Conservation (phyloP, 768 basidiomycete genomes). For the Termitomyces bulborhizus region DNA sequence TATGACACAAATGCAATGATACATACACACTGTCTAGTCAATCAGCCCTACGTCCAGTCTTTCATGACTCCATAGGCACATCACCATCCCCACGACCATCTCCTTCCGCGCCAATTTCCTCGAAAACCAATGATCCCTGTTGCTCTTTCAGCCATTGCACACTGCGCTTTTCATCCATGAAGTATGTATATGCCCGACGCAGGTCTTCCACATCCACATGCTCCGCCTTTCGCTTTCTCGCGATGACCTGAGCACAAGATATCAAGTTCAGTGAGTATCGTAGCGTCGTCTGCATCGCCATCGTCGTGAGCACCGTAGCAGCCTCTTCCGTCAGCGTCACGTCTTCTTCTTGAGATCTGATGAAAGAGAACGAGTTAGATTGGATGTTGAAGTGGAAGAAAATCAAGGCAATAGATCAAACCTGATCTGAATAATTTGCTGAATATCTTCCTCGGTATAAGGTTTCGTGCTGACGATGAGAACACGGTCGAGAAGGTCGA, state of each 20-base stretch:
- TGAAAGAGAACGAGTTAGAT: background rate
- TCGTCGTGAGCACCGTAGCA: conserved; percentile 72
- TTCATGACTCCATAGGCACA: conserved; percentile 26
- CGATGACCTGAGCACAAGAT: conserved; percentile 83
- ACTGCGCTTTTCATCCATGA: conserved; percentile 90
- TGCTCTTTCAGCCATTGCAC: conserved; percentile 90
- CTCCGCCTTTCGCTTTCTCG: conserved; percentile 75
- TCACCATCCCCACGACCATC: conserved; percentile 17
- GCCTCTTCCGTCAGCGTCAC: conserved; percentile 75
- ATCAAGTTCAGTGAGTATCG: conserved; percentile 95
- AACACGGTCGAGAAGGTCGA: conserved; percentile 91
- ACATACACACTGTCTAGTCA: conserved; percentile 1
- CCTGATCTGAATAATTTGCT: conserved; percentile 92
- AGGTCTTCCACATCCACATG: conserved; percentile 84
- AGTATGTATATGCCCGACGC: conserved; percentile 77
- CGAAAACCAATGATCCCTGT: conserved; percentile 67
- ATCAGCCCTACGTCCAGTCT: background rate
- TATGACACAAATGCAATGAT: conserved; percentile 3
- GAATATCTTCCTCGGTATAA: conserved; percentile 77
- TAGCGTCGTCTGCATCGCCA: conserved; percentile 86
- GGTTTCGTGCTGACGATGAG: conserved; percentile 92
- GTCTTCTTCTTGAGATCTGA: conserved; percentile 66
- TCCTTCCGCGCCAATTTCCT: conserved; percentile 44
- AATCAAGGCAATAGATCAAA: conserved; percentile 22
- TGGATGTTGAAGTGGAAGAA: too few relatives aligned